These are phyloP conservation scores for Leccinum truebloodii DNA, from an alignment of 768 basidiomycete species.

Conservation along the genomic window DNA sequence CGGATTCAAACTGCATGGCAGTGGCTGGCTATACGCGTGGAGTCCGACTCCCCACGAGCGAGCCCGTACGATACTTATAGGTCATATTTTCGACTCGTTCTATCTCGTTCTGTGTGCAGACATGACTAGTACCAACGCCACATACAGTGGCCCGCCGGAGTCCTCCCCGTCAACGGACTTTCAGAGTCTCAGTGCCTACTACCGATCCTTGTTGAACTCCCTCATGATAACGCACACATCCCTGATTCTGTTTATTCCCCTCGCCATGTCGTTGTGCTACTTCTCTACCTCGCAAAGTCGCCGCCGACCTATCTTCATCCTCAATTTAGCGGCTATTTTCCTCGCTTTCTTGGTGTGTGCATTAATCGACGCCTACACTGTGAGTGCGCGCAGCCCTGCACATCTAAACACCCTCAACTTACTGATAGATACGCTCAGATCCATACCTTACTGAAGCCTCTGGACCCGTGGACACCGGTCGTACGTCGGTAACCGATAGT, in stretches of 20 bases:
- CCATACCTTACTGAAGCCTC: constrained; percentile 24
- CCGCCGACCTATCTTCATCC: constrained; percentile 19
- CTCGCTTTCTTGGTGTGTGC: constrained; percentile 17
- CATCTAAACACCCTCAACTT: not conserved
- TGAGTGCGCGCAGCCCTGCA: not conserved
- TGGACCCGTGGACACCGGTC: constrained; percentile 7
- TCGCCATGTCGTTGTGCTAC: constrained; percentile 21
- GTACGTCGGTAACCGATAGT: not conserved
- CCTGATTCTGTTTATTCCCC: constrained; percentile 21
- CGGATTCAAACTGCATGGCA: not conserved
- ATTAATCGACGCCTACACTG: constrained; percentile 12
- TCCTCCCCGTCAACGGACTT: not conserved
- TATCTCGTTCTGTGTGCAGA: not conserved
- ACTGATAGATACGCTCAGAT: constrained; percentile 16
- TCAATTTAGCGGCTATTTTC: constrained; percentile 15
- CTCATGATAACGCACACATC: constrained; percentile 28
- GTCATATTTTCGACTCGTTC: not conserved
- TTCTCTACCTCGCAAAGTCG: constrained; percentile 23
- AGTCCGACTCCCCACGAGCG: not conserved
- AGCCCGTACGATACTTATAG: constrained; percentile 1
- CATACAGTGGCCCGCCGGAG: not conserved
- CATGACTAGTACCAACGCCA: constrained; percentile 8
- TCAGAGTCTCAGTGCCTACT: not conserved
- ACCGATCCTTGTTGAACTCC: constrained; percentile 16
- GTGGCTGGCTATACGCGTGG: not conserved